Conservation (phyloP, 257 asterid species). For the Solanum pimpinellifolium region DNA sequence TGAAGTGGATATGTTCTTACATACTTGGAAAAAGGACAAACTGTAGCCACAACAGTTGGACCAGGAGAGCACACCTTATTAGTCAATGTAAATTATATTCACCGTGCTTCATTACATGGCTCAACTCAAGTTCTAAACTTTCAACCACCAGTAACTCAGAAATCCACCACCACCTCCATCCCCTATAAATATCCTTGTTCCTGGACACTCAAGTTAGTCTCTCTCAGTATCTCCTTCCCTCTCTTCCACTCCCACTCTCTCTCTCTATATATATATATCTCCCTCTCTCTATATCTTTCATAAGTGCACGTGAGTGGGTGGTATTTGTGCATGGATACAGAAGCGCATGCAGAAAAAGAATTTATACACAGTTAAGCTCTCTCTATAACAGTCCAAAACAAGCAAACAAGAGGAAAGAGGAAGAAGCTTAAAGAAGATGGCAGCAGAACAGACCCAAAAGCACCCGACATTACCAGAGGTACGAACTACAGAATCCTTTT, state of each 20-base stretch:
- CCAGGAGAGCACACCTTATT: slow-evolving; percentile 15
- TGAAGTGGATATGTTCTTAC: slow-evolving; percentile 39
- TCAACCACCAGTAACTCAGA: slow-evolving; percentile 9
- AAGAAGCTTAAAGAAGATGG: slow-evolving; percentile 30
- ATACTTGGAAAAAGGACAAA: slow-evolving; percentile 47
- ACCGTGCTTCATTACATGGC: slow-evolving; percentile 7
- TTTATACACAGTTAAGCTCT: slow-evolving; percentile 1
- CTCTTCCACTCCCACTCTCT: neutral
- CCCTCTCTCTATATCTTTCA: neutral
- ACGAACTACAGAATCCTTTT: slow-evolving; percentile 17
- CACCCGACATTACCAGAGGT: slow-evolving; percentile 54
- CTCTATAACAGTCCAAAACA: slow-evolving; percentile 17
- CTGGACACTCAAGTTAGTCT: slow-evolving; percentile 6
- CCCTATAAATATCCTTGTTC: slow-evolving; percentile 32
- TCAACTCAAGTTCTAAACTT: slow-evolving; percentile 4
- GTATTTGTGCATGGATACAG: slow-evolving; percentile 25
- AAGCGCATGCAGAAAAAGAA: slow-evolving; percentile 6
- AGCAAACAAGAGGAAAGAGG: slow-evolving; percentile 21
- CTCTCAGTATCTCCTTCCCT: slow-evolving; percentile 6
- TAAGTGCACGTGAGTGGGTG: neutral
- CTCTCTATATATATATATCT: neutral
- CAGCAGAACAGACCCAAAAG: slow-evolving; percentile 35
- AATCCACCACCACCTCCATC: slow-evolving; percentile 22
- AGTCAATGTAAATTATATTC: slow-evolving; percentile 17
- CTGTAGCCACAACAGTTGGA: slow-evolving; percentile 18